Conservation (phyloP, 306 rosid genomes). For the Cucumis melo region DNA sequence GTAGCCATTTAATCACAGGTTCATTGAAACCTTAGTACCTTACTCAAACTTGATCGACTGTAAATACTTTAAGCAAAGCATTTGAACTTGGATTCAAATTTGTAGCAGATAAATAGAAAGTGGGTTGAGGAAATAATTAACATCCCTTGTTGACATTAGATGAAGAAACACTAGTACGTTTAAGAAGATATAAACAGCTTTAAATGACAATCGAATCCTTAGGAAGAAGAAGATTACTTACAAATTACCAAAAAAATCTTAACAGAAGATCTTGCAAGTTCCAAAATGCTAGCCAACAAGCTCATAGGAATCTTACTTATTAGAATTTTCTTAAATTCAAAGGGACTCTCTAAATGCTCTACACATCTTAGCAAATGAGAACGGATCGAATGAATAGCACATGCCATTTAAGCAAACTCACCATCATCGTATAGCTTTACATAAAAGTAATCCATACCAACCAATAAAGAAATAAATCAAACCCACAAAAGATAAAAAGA, state of each 20-base stretch:
- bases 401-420: background rate
- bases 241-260: background rate
- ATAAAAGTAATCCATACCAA: background rate
- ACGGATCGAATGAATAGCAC: background rate
- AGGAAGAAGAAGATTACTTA: background rate
- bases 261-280: background rate
- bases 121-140: background rate
- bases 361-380: background rate
- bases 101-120: background rate
- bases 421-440: background rate
- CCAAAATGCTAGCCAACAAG: background rate
- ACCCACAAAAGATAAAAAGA: background rate
- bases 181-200: background rate
- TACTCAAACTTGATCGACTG: background rate
- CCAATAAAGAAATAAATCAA: background rate
- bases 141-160: background rate
- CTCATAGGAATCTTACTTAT: background rate
- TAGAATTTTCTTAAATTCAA: background rate
- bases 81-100: background rate
- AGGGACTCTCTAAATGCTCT: background rate
- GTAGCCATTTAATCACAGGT: background rate
- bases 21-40: background rate
- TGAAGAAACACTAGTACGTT: background rate
- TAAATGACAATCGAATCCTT: background rate
- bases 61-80: background rate